Base-by-base conservation (phyloP, 495 filamentous ascomycete genomes). In the Corynascus novoguineensis region DNA sequence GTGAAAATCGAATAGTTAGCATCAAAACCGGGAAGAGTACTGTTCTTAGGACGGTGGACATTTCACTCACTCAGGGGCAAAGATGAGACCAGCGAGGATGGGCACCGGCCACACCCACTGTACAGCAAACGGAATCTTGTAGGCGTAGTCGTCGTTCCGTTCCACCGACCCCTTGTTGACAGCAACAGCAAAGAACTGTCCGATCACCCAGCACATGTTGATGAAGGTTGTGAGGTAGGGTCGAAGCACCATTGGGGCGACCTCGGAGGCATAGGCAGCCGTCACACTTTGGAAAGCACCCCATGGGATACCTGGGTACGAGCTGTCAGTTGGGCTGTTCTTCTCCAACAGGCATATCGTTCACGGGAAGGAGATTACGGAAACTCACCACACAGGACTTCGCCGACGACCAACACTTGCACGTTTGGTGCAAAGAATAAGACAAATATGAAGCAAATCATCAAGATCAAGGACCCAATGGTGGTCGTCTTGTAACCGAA, bases 81-180 rank as follows among this genome's bases (percentile, higher is more conserved):
- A 77, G 46, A 74, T 61, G 19, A 83, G 73, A 3, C 77, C 83
- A 53, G 82, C 77, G 31, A 86, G 73, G 21, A 90, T 73, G 0
- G 85, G 85, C 17, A 86, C 60, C 1, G 85, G 84, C 84, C 85
- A 90, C 67, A 90, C 81, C 86, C 86, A 90, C 64, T 90, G 86
- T 5, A 87, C 55, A 4, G 73, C 81, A 53, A 82, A 86, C 0
- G 84, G 83, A 57, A 83, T 80, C 9, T 78, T 73, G 63, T 86
- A 88, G 3, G 82, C 77, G 81, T 83, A 87, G 59, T 86, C 64
- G 49, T 82, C 80, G 10, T 64, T 46, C 10, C 79, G 70, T 27
- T 64, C 64, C 40, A 83, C 64, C 58, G 85, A 77, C 0, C 72
- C 74, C 55, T 76, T 77, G 37, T 86, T 77, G 48, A 87, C 84